Evolutionary conservation across 1,284 basidiomycete genomes (phyloP).

Genomic region (Taiwanofungus camphoratus): DNA sequence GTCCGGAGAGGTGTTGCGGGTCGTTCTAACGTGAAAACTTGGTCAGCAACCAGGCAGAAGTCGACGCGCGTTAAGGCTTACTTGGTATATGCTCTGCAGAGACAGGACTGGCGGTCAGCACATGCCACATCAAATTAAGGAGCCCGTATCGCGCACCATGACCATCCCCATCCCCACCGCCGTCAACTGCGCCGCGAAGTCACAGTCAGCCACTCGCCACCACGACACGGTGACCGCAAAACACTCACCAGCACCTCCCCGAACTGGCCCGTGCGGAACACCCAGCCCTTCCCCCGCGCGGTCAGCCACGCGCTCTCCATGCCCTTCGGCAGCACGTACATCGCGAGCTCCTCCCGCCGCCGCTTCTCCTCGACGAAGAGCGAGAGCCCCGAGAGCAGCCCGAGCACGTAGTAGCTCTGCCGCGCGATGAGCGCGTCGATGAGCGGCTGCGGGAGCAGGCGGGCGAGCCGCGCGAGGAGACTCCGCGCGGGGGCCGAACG

Average conservation of each 20-base stretch:
- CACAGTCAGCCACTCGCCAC: not conserved
- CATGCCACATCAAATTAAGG: not conserved
- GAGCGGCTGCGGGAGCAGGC: slow-evolving; percentile 40
- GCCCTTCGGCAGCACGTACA: slow-evolving; percentile 93
- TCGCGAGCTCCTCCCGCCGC: slow-evolving; percentile 80
- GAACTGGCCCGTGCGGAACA: slow-evolving; percentile 70
- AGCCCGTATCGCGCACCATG: slow-evolving; percentile 55
- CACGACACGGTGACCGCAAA: not conserved
- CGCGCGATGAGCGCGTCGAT: slow-evolving; percentile 59
- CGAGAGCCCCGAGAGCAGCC: slow-evolving; percentile 72
- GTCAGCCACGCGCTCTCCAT: slow-evolving; percentile 85
- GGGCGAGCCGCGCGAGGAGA: slow-evolving; percentile 18
- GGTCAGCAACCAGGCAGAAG: slow-evolving; percentile 6
- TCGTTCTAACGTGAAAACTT: slow-evolving; percentile 58
- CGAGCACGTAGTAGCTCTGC: slow-evolving; percentile 71
- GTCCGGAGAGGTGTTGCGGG: slow-evolving; percentile 82
- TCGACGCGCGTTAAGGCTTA: slow-evolving; percentile 15
- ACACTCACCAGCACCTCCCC: slow-evolving; percentile 58
- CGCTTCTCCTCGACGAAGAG: slow-evolving; percentile 86
- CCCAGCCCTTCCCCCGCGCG: slow-evolving; percentile 70
- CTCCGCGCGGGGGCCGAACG: slow-evolving; percentile 14
- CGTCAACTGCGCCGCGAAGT: slow-evolving; percentile 36
- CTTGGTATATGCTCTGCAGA: slow-evolving; percentile 44
- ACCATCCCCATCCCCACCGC: slow-evolving; percentile 86
- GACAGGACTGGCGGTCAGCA: not conserved